Evolutionary conservation across 2,329 filamentous ascomycete genomes (phyloP), one percentile per base, ranked within the genome.

Genomic region (Fusarium tuaranense): DNA sequence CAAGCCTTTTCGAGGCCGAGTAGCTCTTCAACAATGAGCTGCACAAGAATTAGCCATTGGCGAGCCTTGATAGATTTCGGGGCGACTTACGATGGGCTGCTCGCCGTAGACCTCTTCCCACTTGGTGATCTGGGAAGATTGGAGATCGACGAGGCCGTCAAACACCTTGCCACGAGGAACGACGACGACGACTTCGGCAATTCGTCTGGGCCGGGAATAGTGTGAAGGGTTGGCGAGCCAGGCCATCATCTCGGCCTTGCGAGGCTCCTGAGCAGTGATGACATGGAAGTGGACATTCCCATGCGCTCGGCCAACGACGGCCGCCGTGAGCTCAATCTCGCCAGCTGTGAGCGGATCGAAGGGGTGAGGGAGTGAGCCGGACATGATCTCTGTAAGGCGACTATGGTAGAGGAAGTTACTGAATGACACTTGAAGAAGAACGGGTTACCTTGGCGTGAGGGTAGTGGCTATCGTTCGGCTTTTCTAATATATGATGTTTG

Each of bases 21-120:
- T 41, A 98, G 87, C 82, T 98, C 95, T 80, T 98, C 95, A 90
- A 97, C 95, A 0, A 94, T 97, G 80, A 98, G 97, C 91, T 93
- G 25, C 38, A 16, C 4, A 2, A 1, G 41, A 36, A 36, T 80
- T 61, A 77, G 74, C 53, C 4, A 13, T 36, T 36, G 13, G 16
- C 3, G 22, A 55, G 22, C 51, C 44, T 27, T 48, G 8, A n/a
- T 20, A 10, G 6, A n/a, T 2, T 4, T 18, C 34, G 14, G 34
- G 13, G 7, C 13, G 18, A 12, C 88, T 82, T 81, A 93, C 92
- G 82, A 98, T 89, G 34, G 95, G 95, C 82, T 98, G 95, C 14
- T 95, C 90, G 25, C 92, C 93, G 5, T 93, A 90, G 2, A 94
- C 88, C 70, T 91, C 85, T 80, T 93, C 90, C 95, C 95, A 98